Percentiles rank a stretch among this genome's conserved stretches.
Conservation (phyloP, 2,329 filamentous ascomycete genomes). For the Colletotrichum costaricense region DNA sequence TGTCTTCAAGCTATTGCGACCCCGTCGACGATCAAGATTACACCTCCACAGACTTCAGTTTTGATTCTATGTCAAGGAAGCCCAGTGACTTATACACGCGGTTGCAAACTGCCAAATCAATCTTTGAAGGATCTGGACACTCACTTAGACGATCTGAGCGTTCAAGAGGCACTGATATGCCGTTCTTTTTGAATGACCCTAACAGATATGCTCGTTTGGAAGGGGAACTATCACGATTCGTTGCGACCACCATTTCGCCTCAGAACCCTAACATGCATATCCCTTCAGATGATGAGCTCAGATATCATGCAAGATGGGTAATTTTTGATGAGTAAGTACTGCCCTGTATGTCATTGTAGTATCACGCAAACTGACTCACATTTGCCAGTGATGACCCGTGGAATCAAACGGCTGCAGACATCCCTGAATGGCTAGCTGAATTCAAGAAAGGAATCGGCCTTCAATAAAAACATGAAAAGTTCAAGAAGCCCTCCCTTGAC, state of each 20-base stretch:
- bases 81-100: slow-evolving; percentile 14
- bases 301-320: slow-evolving; percentile 47
- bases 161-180: slow-evolving; percentile 6
- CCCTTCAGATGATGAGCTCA: slow-evolving; percentile 49
- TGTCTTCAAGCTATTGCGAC: neutral
- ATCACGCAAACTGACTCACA: neutral
- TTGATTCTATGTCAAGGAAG: neutral
- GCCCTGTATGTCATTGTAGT: neutral
- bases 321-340: slow-evolving; percentile 42
- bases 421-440: slow-evolving; percentile 21
- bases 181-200: slow-evolving; percentile 39
- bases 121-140: neutral
- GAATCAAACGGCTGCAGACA: slow-evolving; percentile 35
- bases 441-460: slow-evolving; percentile 30
- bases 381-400: slow-evolving; percentile 28
- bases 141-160: neutral
- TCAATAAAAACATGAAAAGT: neutral
- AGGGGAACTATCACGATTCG: slow-evolving; percentile 39
- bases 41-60: neutral
- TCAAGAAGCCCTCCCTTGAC: neutral
- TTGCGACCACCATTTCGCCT: slow-evolving; percentile 44
- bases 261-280: slow-evolving; percentile 43
- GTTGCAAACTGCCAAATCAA: slow-evolving; percentile 7
- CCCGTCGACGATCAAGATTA: neutral
- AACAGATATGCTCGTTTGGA: slow-evolving; percentile 41